Percentiles rank a stretch among this genome's conserved stretches.
Conservation (phyloP, 2,329 filamentous ascomycete genomes). For the Arthroderma uncinatum region DNA sequence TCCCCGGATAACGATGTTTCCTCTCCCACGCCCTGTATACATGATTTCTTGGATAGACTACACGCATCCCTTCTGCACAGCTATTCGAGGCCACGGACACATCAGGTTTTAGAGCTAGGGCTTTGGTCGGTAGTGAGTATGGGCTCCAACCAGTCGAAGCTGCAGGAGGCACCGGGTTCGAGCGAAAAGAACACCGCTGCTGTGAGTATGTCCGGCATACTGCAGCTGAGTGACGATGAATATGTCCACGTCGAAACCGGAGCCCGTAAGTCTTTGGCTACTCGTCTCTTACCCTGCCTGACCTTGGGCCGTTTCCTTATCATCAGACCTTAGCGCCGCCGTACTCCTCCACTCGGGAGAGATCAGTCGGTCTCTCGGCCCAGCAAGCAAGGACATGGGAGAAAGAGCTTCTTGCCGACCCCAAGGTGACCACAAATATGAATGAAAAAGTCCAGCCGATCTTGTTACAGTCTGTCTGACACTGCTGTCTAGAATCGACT, state of each 20-base stretch:
- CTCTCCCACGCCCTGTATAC: too few species aligned
- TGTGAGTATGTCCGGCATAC: background rate
- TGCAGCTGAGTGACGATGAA: background rate
- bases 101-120: background rate
- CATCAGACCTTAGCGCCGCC: background rate
- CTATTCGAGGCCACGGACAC: too few species aligned
- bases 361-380: slow-evolving; percentile 15
- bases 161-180: background rate
- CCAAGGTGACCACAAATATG: slow-evolving; percentile 17
- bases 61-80: too few species aligned
- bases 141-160: background rate
- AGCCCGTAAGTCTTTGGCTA: background rate
- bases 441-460: background rate
- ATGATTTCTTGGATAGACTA: too few species aligned
- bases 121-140: background rate
- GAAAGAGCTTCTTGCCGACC: slow-evolving; percentile 20
- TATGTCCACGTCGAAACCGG: background rate
- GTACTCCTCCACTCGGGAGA: slow-evolving; percentile 6
- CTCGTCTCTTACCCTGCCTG: background rate
- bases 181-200: background rate
- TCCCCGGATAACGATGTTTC: background rate
- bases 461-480: background rate
- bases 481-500: slow-evolving; percentile 48
- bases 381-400: slow-evolving; percentile 20
- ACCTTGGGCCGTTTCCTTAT: background rate